Conservation (phyloP, 2,329 filamentous ascomycete species). For the Neopestalotiopsis rosae region DNA sequence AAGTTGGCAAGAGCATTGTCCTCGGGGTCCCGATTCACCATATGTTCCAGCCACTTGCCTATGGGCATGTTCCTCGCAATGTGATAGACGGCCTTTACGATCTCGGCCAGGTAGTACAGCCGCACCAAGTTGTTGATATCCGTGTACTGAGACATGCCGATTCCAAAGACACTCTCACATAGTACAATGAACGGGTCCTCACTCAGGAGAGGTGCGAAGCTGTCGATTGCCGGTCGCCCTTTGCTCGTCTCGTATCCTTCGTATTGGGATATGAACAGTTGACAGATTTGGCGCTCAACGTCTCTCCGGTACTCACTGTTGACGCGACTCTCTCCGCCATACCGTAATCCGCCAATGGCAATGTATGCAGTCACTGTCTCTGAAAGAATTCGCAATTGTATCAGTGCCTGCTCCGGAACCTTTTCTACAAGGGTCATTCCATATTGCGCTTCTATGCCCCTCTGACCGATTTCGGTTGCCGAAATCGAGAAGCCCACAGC, state of each 20-base stretch:
- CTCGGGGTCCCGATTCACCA: constrained; percentile 47
- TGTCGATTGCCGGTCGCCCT: constrained; percentile 47
- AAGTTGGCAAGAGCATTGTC: constrained; percentile 59
- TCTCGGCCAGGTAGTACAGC: constrained; percentile 88
- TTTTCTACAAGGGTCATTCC: constrained; percentile 81
- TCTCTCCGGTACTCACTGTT: constrained; percentile 70
- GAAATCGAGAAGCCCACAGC: constrained; percentile 85
- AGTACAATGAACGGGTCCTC: constrained; percentile 82
- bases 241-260: constrained; percentile 47
- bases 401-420: constrained; percentile 82
- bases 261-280: constrained; percentile 72
- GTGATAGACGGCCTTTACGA: constrained; percentile 78
- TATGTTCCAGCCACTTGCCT: constrained; percentile 52
- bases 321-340: constrained; percentile 64
- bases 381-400: constrained; percentile 84
- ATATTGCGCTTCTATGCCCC: constrained; percentile 77
- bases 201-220: constrained; percentile 64
- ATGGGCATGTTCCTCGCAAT: constrained; percentile 60
- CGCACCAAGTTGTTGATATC: constrained; percentile 82
- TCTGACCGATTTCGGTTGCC: constrained; percentile 88
- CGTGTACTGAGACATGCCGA: constrained; percentile 70
- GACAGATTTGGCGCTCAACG: constrained; percentile 74
- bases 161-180: constrained; percentile 75
- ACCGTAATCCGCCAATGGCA: constrained; percentile 73
- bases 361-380: constrained; percentile 90